These are phyloP conservation scores for Chaetomium olivaceum DNA, from an alignment of 2,329 filamentous ascomycete genomes.

Conservation along the genomic window DNA sequence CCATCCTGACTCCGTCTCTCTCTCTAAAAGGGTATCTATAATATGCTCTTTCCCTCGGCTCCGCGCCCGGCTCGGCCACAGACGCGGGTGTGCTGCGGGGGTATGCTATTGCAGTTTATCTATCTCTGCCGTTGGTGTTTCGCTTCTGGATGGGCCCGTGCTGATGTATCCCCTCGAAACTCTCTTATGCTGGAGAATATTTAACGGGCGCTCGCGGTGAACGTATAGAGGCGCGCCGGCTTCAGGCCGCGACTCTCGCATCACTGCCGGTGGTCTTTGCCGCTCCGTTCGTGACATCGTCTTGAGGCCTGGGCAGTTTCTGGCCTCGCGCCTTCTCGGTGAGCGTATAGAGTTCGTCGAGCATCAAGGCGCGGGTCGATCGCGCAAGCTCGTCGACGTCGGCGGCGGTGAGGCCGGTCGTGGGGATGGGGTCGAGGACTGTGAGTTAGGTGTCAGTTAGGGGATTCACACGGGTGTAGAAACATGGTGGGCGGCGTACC, in stretches of 20 bases:
- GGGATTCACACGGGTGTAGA: neutral
- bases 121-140: neutral
- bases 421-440: constrained; percentile 82
- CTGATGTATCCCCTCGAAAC: neutral
- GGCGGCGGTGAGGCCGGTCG: constrained; percentile 67
- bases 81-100: neutral
- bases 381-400: constrained; percentile 76
- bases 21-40: constrained; percentile 5
- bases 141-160: neutral
- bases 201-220: no score
- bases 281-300: constrained; percentile 35
- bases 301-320: constrained; percentile 33
- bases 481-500: constrained; percentile 48
- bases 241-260: constrained; percentile 29
- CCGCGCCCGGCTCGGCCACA: neutral
- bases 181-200: neutral
- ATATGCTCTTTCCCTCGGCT: neutral
- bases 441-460: constrained; percentile 15
- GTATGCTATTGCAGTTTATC: neutral
- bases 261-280: constrained; percentile 39
- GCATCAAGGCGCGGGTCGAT: constrained; percentile 72
- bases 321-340: constrained; percentile 53
- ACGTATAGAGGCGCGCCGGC: neutral
- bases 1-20: neutral
- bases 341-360: constrained; percentile 60